A percentile compares a stretch with the other conserved stretches of the same genome.
Evolutionary conservation across 2,329 filamentous ascomycete genomes (phyloP).

Genomic region (Epichloe elymi): DNA sequence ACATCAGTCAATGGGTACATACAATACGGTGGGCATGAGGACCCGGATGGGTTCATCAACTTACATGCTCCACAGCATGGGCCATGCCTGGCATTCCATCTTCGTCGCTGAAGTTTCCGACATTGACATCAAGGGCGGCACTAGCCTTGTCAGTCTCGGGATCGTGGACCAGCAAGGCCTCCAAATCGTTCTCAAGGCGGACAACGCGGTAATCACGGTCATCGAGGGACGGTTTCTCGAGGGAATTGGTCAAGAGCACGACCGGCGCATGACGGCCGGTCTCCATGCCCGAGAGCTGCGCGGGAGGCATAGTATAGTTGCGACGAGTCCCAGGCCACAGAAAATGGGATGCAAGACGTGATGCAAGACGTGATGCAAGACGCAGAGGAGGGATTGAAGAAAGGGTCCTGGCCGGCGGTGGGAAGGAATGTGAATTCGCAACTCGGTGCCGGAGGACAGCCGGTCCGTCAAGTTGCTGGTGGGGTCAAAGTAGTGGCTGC

Average conservation of each 20-base stretch:
- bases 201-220: slow-evolving; percentile 82
- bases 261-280: slow-evolving; percentile 18
- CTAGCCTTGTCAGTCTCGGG: slow-evolving; percentile 93
- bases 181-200: slow-evolving; percentile 70
- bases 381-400: not conserved
- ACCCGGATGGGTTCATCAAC: slow-evolving; percentile 9
- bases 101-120: slow-evolving; percentile 88
- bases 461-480: not conserved
- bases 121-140: slow-evolving; percentile 87
- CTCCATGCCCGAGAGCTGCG: slow-evolving; percentile 21
- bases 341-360: not conserved
- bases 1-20: slow-evolving; percentile 7
- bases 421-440: not conserved
- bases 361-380: not conserved
- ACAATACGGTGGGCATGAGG: slow-evolving; percentile 1
- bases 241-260: slow-evolving; percentile 46
- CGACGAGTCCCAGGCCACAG: slow-evolving; percentile 1
- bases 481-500: not conserved
- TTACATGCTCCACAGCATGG: slow-evolving; percentile 83
- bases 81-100: slow-evolving; percentile 88
- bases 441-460: not conserved
- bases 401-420: slow-evolving; percentile 1
- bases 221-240: slow-evolving; percentile 77
- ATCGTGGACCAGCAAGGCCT: slow-evolving; percentile 87
- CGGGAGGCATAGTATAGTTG: slow-evolving; percentile 16